A percentile compares a stretch with the other conserved stretches of the same genome.
Conservation (phyloP, 352 stramenopile species). For the Saprolegnia diclina region DNA sequence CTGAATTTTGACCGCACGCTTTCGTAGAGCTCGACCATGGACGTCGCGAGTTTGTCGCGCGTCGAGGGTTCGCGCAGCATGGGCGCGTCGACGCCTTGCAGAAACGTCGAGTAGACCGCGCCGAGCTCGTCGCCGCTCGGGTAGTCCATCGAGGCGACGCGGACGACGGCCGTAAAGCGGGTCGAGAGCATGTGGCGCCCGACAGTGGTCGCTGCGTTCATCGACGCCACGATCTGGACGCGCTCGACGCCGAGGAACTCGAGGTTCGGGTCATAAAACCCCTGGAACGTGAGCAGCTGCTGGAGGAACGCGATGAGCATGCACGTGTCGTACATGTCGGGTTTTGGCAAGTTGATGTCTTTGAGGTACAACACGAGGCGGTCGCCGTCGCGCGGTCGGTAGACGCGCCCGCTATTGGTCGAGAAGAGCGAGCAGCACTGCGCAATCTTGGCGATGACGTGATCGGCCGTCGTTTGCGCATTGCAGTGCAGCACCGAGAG, state of each 20-base stretch:
- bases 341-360: constrained; percentile 94
- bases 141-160: constrained; percentile 92
- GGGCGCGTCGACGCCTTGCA: constrained; percentile 65
- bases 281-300: constrained; percentile 92
- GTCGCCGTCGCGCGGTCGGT: constrained; percentile 88
- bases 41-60: constrained; percentile 75
- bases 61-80: constrained; percentile 49
- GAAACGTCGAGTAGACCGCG: constrained; percentile 86
- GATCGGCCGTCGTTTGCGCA: constrained; percentile 88
- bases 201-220: constrained; percentile 91
- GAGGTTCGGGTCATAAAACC: constrained; percentile 94
- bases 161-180: constrained; percentile 91
- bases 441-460: constrained; percentile 93
- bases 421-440: constrained; percentile 92
- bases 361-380: constrained; percentile 93
- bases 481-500: constrained; percentile 92
- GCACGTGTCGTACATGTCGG: constrained; percentile 94
- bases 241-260: constrained; percentile 93
- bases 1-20: constrained; percentile 85
- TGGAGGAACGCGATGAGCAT: constrained; percentile 96
- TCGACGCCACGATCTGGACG: constrained; percentile 91
- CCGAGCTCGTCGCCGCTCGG: constrained; percentile 84
- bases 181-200: constrained; percentile 88
- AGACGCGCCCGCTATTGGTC: constrained; percentile 86
- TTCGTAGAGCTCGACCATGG: constrained; percentile 90